Conservation (phyloP, 1,284 basidiomycete species). For the Ceratobasidium sp. region DNA sequence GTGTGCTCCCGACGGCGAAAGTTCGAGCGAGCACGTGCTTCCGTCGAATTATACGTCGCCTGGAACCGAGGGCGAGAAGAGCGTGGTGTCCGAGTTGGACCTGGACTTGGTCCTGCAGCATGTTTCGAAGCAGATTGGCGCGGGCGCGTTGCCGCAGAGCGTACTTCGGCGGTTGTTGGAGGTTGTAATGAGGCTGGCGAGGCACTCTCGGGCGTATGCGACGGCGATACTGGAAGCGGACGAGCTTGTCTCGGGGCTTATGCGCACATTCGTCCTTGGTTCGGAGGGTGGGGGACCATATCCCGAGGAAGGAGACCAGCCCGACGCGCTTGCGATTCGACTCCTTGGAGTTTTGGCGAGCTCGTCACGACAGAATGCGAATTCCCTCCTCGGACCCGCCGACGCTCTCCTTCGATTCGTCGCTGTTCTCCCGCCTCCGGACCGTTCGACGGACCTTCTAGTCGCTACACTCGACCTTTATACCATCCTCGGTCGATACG, state of each 20-base stretch:
- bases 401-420: slow-evolving; percentile 84
- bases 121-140: slow-evolving; percentile 21
- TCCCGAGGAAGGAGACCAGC: slow-evolving; percentile 51
- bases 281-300: slow-evolving; percentile 61
- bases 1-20: not conserved
- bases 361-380: slow-evolving; percentile 77
- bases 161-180: slow-evolving; percentile 72
- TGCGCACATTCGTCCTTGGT: slow-evolving; percentile 60
- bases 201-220: slow-evolving; percentile 69
- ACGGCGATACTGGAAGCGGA: slow-evolving; percentile 67
- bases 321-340: slow-evolving; percentile 67
- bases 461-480: slow-evolving; percentile 76
- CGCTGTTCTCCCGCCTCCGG: slow-evolving; percentile 67
- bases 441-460: slow-evolving; percentile 67
- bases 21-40: slow-evolving; percentile 31
- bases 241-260: slow-evolving; percentile 67
- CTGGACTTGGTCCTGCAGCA: slow-evolving; percentile 23
- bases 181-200: slow-evolving; percentile 73
- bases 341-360: slow-evolving; percentile 73
- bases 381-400: slow-evolving; percentile 66
- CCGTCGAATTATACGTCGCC: slow-evolving; percentile 44
- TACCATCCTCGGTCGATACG: slow-evolving; percentile 78
- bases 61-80: slow-evolving; percentile 24
- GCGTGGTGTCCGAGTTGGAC: slow-evolving; percentile 49
- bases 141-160: slow-evolving; percentile 61